These are phyloP conservation scores for Inonotus obliquus DNA, from an alignment of 1,284 basidiomycete genomes.

Conservation along the genomic window DNA sequence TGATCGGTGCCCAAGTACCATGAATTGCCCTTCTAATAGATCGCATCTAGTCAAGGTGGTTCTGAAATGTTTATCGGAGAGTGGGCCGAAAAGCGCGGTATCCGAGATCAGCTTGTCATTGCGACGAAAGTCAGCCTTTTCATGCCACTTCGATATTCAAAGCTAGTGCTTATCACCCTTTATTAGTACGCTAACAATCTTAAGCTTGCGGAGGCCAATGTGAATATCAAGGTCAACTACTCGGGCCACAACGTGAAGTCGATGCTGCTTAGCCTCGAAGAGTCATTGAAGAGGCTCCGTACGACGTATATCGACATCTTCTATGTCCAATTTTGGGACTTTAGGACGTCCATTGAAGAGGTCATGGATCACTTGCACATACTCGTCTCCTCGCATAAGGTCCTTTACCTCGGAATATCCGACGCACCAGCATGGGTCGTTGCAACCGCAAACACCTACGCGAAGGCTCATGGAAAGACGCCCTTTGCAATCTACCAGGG, in stretches of 20 bases:
- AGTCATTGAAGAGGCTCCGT: conserved; percentile 37
- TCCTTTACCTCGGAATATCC: too few species aligned
- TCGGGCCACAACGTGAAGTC: conserved; percentile 33
- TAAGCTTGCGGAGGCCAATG: conserved; percentile 20
- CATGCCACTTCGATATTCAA: too few species aligned
- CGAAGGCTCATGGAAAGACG: conserved; percentile 38
- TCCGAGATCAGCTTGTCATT: conserved; percentile 43
- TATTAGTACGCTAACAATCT: conserved; percentile 32
- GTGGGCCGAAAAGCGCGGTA: conserved; percentile 39
- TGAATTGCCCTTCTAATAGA: too few species aligned
- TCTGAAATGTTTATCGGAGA: conserved; percentile 42
- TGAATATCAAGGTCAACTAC: conserved; percentile 28
- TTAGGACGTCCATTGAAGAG: conserved; percentile 37
- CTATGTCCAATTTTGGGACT: conserved; percentile 37
- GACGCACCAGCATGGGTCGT: conserved; percentile 30
- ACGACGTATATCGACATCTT: conserved; percentile 35
- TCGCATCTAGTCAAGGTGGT: conserved; percentile 37
- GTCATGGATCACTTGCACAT: conserved; percentile 40
- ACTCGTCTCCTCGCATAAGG: conserved; percentile 36
- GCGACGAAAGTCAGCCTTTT: conserved; percentile 37
- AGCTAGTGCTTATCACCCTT: conserved; percentile 17
- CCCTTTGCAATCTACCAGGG: conserved; percentile 53
- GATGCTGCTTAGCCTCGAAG: conserved; percentile 29
- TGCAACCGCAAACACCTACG: conserved; percentile 31
- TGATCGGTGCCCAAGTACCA: too few species aligned